phyloP scores from a whole-genome alignment of 352 stramenopile genomes.

The Pythium dissotocum region DNA sequence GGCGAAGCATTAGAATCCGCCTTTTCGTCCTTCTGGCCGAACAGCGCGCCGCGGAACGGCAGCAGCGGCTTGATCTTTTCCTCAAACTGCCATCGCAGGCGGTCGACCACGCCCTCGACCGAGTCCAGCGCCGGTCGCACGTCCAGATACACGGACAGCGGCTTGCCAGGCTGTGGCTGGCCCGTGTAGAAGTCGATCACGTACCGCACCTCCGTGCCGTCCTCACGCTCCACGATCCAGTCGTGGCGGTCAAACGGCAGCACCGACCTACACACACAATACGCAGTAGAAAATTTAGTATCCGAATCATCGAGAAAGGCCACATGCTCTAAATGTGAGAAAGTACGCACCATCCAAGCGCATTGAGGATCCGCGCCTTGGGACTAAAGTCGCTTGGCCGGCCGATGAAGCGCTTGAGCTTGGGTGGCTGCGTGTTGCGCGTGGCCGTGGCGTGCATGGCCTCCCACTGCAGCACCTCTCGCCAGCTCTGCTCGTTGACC shows the following conservation, averaged over 20 bases:
- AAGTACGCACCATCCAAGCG: slow-evolving; percentile 58
- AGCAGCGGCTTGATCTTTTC: slow-evolving; percentile 72
- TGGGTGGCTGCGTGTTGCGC: slow-evolving; percentile 44
- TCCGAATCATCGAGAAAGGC: background rate
- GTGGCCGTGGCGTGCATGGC: slow-evolving; percentile 28
- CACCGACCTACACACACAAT: slow-evolving; percentile 67
- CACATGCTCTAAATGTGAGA: background rate
- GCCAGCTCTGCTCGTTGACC: slow-evolving; percentile 97
- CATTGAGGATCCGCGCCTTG: slow-evolving; percentile 92
- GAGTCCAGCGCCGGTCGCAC: slow-evolving; percentile 96
- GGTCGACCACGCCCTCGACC: slow-evolving; percentile 72
- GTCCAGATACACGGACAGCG: slow-evolving; percentile 95
- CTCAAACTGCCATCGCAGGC: slow-evolving; percentile 78
- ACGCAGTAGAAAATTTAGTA: background rate
- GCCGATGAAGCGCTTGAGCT: slow-evolving; percentile 94
- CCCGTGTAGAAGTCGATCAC: slow-evolving; percentile 99
- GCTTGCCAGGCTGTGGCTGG: slow-evolving; percentile 72
- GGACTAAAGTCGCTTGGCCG: slow-evolving; percentile 94
- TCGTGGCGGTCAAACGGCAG: slow-evolving; percentile 98
- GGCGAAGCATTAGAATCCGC: background rate
- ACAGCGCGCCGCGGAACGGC: slow-evolving; percentile 63
- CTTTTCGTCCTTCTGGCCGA: slow-evolving; percentile 23
- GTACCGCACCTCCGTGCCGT: slow-evolving; percentile 93
- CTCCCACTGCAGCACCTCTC: slow-evolving; percentile 93
- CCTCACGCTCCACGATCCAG: slow-evolving; percentile 94